Conservation (phyloP, 2,329 filamentous ascomycete species). For the Bipolaris victoriae region DNA sequence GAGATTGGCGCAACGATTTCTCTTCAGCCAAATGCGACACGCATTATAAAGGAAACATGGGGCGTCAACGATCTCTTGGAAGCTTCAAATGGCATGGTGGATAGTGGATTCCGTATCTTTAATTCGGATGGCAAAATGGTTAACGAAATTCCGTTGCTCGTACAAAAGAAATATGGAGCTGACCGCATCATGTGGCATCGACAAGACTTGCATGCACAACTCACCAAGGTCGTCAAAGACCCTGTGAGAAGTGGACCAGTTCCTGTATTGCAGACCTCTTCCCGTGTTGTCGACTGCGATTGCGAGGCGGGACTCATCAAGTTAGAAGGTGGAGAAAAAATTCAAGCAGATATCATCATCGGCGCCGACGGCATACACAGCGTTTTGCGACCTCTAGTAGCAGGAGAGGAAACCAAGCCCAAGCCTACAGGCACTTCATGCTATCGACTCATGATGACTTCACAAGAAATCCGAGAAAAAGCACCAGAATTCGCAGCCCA, state of each 20-base stretch:
- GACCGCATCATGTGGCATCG: constrained; percentile 53
- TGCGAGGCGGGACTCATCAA: constrained; percentile 49
- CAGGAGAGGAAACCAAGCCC: constrained; percentile 26
- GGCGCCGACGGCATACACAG: constrained; percentile 61
- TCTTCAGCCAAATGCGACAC: constrained; percentile 52
- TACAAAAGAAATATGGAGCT: constrained; percentile 45
- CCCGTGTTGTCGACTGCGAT: constrained; percentile 53
- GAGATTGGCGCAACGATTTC: constrained; percentile 54
- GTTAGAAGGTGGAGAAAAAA: constrained; percentile 52
- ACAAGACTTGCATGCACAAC: constrained; percentile 50
- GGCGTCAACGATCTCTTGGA: constrained; percentile 35
- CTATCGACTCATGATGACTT: constrained; percentile 48
- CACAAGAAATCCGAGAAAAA: constrained; percentile 23
- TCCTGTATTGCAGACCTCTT: constrained; percentile 50
- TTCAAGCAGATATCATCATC: constrained; percentile 58
- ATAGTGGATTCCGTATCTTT: constrained; percentile 48
- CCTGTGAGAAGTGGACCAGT: constrained; percentile 36
- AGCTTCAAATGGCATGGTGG: constrained; percentile 42
- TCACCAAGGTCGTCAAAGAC: constrained; percentile 54
- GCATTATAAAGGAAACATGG: constrained; percentile 44
- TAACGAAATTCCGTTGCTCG: constrained; percentile 40
- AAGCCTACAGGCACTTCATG: constrained; percentile 49
- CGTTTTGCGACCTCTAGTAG: constrained; percentile 28
- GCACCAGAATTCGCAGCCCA: constrained; percentile 31
- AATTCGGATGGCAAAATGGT: constrained; percentile 41